Evolutionary conservation across 331 rosid species (phyloP).

Genomic region (Telfairia occidentalis): DNA sequence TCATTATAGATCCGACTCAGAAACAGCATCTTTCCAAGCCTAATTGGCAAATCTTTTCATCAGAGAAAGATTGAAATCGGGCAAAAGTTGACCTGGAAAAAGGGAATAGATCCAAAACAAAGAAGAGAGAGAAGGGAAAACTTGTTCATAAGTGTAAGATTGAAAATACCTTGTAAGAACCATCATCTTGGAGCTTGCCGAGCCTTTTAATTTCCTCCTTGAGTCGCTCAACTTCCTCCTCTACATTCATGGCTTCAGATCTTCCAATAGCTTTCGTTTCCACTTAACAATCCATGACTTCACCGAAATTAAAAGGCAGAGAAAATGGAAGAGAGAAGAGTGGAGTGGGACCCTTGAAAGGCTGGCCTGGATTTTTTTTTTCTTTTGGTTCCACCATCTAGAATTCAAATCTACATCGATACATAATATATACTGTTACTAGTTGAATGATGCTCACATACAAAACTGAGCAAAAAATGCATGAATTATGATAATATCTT

Average conservation of each 20-base stretch:
- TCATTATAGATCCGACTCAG: neutral
- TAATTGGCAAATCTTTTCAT: neutral
- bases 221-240: slow-evolving; percentile 69
- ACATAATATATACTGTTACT: too few species aligned
- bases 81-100: neutral
- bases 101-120: neutral
- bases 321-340: neutral
- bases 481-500: neutral
- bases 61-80: neutral
- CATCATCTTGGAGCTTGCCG: slow-evolving; percentile 63
- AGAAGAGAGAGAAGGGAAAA: neutral
- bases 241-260: slow-evolving; percentile 58
- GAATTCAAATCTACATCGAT: too few species aligned
- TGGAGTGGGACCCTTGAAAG: neutral
- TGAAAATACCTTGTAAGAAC: slow-evolving; percentile 62
- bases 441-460: too few species aligned
- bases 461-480: too few species aligned
- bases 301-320: neutral
- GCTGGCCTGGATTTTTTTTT: neutral
- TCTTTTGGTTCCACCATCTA: too few species aligned
- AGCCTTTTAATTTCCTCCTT: slow-evolving; percentile 72
- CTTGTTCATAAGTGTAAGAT: neutral
- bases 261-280: neutral
- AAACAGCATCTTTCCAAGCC: neutral
- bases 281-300: neutral